Evolutionary conservation across 73 alveolate species (phyloP).

Genomic region (Breviolum minutum): DNA sequence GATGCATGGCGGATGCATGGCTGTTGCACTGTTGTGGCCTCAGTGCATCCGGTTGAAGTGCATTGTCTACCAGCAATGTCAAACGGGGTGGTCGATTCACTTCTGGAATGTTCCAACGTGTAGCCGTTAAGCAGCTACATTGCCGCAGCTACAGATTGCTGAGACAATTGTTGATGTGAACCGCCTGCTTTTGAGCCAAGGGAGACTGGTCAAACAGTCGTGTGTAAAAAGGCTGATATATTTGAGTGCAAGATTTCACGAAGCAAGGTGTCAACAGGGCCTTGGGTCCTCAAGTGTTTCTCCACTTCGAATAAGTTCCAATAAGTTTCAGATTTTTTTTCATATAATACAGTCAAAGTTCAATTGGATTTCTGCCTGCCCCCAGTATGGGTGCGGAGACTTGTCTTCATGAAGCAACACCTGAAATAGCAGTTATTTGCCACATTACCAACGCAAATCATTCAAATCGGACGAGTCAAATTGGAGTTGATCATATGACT

Average conservation of each 20-base stretch:
- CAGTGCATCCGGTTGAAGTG: neutral
- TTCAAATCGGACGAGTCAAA: neutral
- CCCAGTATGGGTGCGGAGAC: neutral
- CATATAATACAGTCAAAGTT: neutral
- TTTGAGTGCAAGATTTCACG: too few relatives aligned
- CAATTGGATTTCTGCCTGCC: neutral
- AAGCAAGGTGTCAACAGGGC: too few relatives aligned
- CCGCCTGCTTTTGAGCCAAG: neutral
- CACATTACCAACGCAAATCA: neutral
- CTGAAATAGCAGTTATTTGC: neutral
- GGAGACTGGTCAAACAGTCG: slow-evolving; percentile 20
- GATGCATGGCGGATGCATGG: neutral
- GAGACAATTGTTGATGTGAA: neutral
- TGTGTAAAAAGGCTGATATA: neutral
- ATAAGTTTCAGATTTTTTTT: neutral
- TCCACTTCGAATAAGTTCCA: neutral
- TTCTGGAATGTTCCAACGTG: neutral
- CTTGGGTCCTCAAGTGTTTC: too few relatives aligned
- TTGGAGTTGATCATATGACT: neutral
- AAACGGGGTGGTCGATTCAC: neutral
- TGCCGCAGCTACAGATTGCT: neutral
- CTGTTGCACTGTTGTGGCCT: neutral
- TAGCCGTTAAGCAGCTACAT: too few relatives aligned
- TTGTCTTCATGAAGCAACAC: neutral
- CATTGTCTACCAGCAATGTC: neutral